Evolutionary conservation across 495 filamentous ascomycete species (phyloP), one percentile per base, ranked within the genome.

Genomic region (Amphirosellinia nigrospora): DNA sequence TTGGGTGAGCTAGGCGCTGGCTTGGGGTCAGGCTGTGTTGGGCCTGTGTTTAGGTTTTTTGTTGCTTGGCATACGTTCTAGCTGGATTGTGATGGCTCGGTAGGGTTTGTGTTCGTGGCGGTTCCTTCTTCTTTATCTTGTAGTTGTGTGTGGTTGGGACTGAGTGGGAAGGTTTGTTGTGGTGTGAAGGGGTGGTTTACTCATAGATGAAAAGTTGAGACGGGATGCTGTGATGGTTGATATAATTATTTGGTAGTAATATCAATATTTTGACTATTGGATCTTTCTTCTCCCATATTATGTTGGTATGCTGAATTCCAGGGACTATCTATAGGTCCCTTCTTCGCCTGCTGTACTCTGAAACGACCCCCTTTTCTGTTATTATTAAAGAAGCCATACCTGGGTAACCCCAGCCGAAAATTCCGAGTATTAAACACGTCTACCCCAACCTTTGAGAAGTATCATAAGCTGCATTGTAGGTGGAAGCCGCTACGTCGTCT

Each of bases 241-340:
- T 64, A 64, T 48, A 30, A 28, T 36, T 62, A 62, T 26, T 45
- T 8, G n/a, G 61, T 64, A 64, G 43, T 23, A 13, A 64, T 64
- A 50, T 46, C 15, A 10, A 23, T 30, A 64, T 64, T 32, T 46
- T 23, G 26, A 15, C 36, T 64, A 30, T 8, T 43, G 16, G 45
- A 26, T 52, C 3, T 1, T 36, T 53, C 30, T 36, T n/a, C 8
- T 21, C 28, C 13, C 8, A 36, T 4, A 1, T 0, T n/a, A 15
- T 21, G 28, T 2, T 1, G 23, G 15, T n/a, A n/a, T 15, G 13
- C 2, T 46, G 1, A 0, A 19, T 0, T n/a, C 21, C 5, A 5
- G 41, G 41, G 13, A 43, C 19, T 19, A 16, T 10, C 36, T 39
- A 6, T 39, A 43, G 15, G 10, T 23, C 1, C 6, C 2, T 48